Evolutionary conservation across 2,329 filamentous ascomycete species (phyloP).

Genomic region (Gremmenia infestans): DNA sequence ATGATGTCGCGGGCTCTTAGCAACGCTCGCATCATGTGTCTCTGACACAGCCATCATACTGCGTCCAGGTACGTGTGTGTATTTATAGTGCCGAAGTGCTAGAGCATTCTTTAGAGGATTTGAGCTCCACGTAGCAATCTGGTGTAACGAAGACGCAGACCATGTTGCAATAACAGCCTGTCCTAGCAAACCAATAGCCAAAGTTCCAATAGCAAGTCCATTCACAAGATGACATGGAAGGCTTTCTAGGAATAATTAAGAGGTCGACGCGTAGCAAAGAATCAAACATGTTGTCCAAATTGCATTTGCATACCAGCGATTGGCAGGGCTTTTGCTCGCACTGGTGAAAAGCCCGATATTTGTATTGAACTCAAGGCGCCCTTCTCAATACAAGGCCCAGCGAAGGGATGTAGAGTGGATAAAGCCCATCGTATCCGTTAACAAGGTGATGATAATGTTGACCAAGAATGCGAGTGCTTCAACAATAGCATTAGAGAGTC

Average conservation of each 20-base stretch:
- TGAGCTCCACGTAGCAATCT: slow-evolving; percentile 29
- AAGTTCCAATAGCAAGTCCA: slow-evolving; percentile 23
- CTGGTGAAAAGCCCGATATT: slow-evolving; percentile 30
- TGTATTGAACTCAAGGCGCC: slow-evolving; percentile 31
- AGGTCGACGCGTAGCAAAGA: slow-evolving; percentile 29
- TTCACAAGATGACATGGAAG: no score
- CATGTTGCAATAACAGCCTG: slow-evolving; percentile 29
- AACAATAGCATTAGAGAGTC: no score
- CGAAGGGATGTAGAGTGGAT: slow-evolving; percentile 29
- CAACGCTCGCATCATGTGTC: slow-evolving; percentile 12
- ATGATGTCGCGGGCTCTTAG: slow-evolving; percentile 13
- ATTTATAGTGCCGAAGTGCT: slow-evolving; percentile 12
- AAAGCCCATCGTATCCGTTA: slow-evolving; percentile 32
- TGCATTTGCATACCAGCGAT: slow-evolving; percentile 25
- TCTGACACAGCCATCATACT: slow-evolving; percentile 29
- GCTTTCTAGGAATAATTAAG: slow-evolving; percentile 30
- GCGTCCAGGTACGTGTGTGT: slow-evolving; percentile 13
- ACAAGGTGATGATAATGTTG: slow-evolving; percentile 27
- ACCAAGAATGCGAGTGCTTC: slow-evolving; percentile 17
- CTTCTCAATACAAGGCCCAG: slow-evolving; percentile 30
- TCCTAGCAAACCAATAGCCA: slow-evolving; percentile 26
- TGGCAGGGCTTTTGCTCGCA: slow-evolving; percentile 20
- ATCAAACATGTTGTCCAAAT: slow-evolving; percentile 26
- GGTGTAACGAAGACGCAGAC: slow-evolving; percentile 18
- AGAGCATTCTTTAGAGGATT: slow-evolving; percentile 30